Evolutionary conservation across 2,329 filamentous ascomycete genomes (phyloP).

Genomic region (Aspergillus sp.): DNA sequence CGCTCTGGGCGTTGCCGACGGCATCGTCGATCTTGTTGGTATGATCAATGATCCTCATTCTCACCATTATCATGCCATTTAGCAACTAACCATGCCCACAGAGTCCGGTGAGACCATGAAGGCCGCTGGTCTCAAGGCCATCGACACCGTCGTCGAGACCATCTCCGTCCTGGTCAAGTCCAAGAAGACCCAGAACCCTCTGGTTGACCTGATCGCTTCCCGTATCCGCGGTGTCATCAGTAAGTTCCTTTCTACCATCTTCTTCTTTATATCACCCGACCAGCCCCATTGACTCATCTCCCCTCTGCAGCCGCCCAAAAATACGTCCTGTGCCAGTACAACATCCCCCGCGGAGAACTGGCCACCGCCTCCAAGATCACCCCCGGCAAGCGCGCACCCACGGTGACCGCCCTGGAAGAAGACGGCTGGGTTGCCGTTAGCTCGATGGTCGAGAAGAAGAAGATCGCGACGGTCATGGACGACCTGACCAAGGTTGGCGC

Average conservation of each 20-base stretch:
- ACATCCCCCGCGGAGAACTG: slow-evolving; percentile 73
- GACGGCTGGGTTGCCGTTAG: slow-evolving; percentile 92
- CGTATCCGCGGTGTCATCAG: slow-evolving; percentile 92
- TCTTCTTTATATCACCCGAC: not conserved
- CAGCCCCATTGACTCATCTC: not conserved
- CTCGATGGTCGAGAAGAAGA: slow-evolving; percentile 88
- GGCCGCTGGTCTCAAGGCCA: slow-evolving; percentile 88
- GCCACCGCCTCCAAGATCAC: slow-evolving; percentile 72
- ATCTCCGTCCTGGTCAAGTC: slow-evolving; percentile 92
- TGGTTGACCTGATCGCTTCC: slow-evolving; percentile 81
- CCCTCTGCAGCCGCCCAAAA: slow-evolving; percentile 69
- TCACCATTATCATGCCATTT: not conserved
- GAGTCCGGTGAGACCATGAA: slow-evolving; percentile 99
- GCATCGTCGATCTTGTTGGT: slow-evolving; percentile 97
- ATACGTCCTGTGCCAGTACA: slow-evolving; percentile 96
- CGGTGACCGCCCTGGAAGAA: slow-evolving; percentile 84
- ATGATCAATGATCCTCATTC: slow-evolving; percentile 41
- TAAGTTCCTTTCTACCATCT: slow-evolving; percentile 39
- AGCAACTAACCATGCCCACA: slow-evolving; percentile 36
- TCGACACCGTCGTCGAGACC: slow-evolving; percentile 87
- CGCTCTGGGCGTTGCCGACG: slow-evolving; percentile 90
- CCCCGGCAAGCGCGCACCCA: slow-evolving; percentile 90
- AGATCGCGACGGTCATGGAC: slow-evolving; percentile 85
- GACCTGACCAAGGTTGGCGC: slow-evolving; percentile 74
- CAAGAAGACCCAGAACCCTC: slow-evolving; percentile 74